Percentiles rank a stretch among this genome's conserved stretches.
phyloP scores from a whole-genome alignment of 106 monocot species.

The Triglochin maritima region DNA sequence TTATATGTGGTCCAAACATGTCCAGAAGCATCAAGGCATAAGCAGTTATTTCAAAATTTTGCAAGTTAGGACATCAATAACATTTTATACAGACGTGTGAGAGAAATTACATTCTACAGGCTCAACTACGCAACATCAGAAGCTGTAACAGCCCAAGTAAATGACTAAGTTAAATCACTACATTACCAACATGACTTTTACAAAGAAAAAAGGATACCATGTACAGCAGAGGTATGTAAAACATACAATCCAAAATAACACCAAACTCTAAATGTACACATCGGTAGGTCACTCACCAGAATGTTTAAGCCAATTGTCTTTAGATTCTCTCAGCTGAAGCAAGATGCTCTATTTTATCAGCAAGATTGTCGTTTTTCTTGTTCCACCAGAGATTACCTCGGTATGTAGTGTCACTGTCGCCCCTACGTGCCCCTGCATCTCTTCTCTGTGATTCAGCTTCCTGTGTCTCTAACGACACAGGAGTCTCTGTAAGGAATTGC shows the following conservation, averaged over 20 bases:
- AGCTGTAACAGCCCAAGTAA: too few relatives aligned
- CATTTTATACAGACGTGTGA: too few relatives aligned
- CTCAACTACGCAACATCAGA: not conserved
- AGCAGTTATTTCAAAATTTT: too few relatives aligned
- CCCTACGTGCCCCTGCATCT: constrained; percentile 20
- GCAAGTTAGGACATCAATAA: too few relatives aligned
- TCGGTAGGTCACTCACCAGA: not conserved
- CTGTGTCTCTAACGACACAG: constrained; percentile 35
- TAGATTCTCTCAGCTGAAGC: constrained; percentile 40
- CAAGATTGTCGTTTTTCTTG: constrained; percentile 46
- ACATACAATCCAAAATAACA: not conserved
- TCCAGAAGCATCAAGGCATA: too few relatives aligned
- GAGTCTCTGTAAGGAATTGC: constrained; percentile 79
- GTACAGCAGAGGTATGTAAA: not conserved
- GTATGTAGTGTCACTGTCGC: constrained; percentile 10
- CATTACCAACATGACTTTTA: not conserved
- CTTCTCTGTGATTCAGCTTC: constrained; percentile 50
- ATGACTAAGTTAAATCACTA: not conserved
- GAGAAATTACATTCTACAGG: not conserved
- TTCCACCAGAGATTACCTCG: constrained; percentile 35
- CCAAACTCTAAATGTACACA: not conserved
- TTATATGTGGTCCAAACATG: too few relatives aligned
- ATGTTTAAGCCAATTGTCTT: not conserved
- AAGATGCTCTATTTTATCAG: constrained; percentile 62
- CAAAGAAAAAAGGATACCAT: not conserved